phyloP scores from a whole-genome alignment of 106 monocot species.

The Allium cepa region DNA sequence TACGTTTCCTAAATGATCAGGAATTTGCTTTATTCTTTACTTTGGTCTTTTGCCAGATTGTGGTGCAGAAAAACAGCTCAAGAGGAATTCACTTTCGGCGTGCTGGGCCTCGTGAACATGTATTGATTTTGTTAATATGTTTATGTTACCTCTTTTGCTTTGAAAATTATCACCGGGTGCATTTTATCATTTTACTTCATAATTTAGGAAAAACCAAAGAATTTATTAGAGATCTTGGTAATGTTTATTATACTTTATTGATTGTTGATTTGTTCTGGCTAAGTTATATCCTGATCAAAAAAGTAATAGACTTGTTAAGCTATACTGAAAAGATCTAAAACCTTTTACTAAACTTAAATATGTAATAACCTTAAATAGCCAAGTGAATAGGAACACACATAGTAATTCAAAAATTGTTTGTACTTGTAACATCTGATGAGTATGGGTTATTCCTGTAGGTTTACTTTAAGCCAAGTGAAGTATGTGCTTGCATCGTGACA shows the following conservation, averaged over 20 bases:
- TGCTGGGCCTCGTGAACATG: constrained; percentile 66
- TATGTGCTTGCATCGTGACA: constrained; percentile 50
- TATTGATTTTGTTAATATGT: not conserved
- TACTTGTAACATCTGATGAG: no score
- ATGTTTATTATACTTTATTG: not conserved
- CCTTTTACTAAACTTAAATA: no score
- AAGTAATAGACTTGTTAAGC: no score
- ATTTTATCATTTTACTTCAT: no score
- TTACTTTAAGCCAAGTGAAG: constrained; percentile 38
- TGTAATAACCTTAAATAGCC: no score
- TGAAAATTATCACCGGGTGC: not conserved
- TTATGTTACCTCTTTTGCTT: not conserved
- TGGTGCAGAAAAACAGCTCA: constrained; percentile 33
- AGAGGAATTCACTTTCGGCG: constrained; percentile 69
- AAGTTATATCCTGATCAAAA: no score
- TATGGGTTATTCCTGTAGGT: constrained; percentile 13
- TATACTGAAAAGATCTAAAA: no score
- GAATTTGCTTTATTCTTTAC: constrained; percentile 1
- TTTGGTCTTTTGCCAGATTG: constrained; percentile 25
- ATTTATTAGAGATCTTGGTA: not conserved
- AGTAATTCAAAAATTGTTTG: no score
- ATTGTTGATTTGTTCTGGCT: not conserved
- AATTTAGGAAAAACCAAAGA: not conserved
- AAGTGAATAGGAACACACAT: no score
- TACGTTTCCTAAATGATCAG: not conserved